Conservation (phyloP, 345 rosid genomes). For the Reutealis trisperma region DNA sequence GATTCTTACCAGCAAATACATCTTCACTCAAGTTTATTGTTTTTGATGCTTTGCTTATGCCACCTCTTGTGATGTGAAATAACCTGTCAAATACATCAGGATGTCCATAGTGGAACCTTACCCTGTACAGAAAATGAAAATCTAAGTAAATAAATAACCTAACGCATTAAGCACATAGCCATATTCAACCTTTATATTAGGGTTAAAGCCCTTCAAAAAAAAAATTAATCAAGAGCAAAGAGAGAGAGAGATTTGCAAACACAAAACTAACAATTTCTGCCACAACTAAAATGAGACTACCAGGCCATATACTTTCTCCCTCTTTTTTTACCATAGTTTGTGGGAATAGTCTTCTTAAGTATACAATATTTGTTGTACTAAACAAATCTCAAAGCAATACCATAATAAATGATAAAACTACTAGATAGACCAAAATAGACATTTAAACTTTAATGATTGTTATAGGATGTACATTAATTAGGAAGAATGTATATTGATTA, state of each 20-base stretch:
- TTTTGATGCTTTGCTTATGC: conserved; percentile 95
- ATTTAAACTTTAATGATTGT: no score
- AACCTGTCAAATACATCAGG: conserved; percentile 93
- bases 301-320: background rate
- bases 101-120: conserved; percentile 96
- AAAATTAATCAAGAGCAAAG: background rate
- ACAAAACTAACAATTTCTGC: background rate
- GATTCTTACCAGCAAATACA: conserved; percentile 75
- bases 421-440: no score
- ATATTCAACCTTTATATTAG: background rate
- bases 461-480: no score
- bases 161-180: conserved; percentile 7
- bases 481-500: no score
- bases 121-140: conserved; percentile 47
- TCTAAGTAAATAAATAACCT: conserved; percentile 1
- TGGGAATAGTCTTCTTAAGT: background rate
- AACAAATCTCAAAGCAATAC: no score
- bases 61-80: conserved; percentile 97
- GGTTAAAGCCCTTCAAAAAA: conserved; percentile 10
- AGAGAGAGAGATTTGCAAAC: background rate
- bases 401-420: no score
- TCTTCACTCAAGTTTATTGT: conserved; percentile 94
- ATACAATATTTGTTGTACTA: background rate
- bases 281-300: background rate
- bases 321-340: background rate